Evolutionary conservation across 805 yeast genomes (phyloP).

Genomic region (Torulaspora microellipsoides): DNA sequence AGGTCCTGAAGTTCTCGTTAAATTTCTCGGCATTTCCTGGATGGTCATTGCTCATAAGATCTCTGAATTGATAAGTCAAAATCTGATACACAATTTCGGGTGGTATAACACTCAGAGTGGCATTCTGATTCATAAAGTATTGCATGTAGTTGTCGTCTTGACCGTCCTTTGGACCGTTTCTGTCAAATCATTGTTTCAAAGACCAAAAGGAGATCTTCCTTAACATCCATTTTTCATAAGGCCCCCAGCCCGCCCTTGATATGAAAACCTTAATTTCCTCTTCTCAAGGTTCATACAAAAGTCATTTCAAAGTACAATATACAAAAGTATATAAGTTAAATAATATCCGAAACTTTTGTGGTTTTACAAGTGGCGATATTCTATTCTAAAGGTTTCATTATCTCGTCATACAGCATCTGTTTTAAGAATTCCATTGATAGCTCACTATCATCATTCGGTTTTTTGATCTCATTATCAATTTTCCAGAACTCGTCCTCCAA

Average conservation of each 20-base stretch:
- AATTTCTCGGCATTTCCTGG: slow-evolving; percentile 43
- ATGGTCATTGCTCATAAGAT: slow-evolving; percentile 45
- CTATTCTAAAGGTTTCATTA: slow-evolving; percentile 46
- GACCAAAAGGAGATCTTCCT: too few species aligned
- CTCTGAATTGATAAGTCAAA: slow-evolving; percentile 50
- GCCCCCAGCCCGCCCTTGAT: background rate
- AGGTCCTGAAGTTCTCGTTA: slow-evolving; percentile 45
- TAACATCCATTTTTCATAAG: too few species aligned
- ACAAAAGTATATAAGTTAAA: background rate
- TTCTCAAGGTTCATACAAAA: background rate
- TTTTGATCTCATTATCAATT: slow-evolving; percentile 36
- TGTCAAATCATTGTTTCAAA: too few species aligned
- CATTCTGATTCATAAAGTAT: background rate
- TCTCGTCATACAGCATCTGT: slow-evolving; percentile 72
- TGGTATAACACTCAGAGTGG: slow-evolving; percentile 37
- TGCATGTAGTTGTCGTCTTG: slow-evolving; percentile 3
- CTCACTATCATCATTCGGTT: slow-evolving; percentile 55
- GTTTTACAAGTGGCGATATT: background rate
- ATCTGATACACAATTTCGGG: slow-evolving; percentile 53
- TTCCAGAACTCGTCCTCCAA: slow-evolving; percentile 40
- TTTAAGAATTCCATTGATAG: slow-evolving; percentile 70
- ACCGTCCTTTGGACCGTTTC: too few species aligned
- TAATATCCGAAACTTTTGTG: background rate
- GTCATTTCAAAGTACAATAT: background rate
- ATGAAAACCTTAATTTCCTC: background rate